These are phyloP conservation scores for Endocarpon pusillum DNA, from an alignment of 495 filamentous ascomycete species.

Conservation along the genomic window DNA sequence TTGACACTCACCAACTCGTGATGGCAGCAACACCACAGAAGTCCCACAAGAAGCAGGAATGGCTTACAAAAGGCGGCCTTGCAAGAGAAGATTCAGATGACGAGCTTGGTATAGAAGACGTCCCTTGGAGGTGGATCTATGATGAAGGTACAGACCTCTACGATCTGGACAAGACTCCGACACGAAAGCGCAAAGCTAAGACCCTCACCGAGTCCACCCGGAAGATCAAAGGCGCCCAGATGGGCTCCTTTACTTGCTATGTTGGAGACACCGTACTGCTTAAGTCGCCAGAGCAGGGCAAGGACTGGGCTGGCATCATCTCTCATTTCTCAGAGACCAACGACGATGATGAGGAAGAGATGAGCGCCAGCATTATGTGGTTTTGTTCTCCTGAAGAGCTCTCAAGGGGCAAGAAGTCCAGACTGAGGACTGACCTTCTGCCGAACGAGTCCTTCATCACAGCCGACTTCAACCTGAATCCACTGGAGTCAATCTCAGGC, in stretches of 20 bases:
- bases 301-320: constrained; percentile 82
- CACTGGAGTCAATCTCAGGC: constrained; percentile 80
- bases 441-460: constrained; percentile 90
- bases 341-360: constrained; percentile 35
- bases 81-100: constrained; percentile 79
- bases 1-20: too few species aligned
- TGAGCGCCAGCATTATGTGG: constrained; percentile 69
- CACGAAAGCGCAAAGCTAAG: constrained; percentile 17
- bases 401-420: constrained; percentile 47
- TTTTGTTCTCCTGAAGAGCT: constrained; percentile 86
- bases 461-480: constrained; percentile 63
- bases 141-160: constrained; percentile 17
- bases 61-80: constrained; percentile 48
- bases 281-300: constrained; percentile 64
- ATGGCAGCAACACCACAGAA: constrained; percentile 11
- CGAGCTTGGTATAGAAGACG: constrained; percentile 68
- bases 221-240: constrained; percentile 62
- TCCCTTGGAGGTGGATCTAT: constrained; percentile 91
- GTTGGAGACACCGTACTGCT: constrained; percentile 73
- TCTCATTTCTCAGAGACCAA: constrained; percentile 58
- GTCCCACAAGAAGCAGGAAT: constrained; percentile 41
- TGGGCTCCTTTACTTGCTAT: constrained; percentile 67
- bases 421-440: constrained; percentile 66
- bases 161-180: constrained; percentile 23
- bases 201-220: constrained; percentile 13